Base-by-base conservation (phyloP, 305 asterid genomes). In the Euphrasia arctica region DNA sequence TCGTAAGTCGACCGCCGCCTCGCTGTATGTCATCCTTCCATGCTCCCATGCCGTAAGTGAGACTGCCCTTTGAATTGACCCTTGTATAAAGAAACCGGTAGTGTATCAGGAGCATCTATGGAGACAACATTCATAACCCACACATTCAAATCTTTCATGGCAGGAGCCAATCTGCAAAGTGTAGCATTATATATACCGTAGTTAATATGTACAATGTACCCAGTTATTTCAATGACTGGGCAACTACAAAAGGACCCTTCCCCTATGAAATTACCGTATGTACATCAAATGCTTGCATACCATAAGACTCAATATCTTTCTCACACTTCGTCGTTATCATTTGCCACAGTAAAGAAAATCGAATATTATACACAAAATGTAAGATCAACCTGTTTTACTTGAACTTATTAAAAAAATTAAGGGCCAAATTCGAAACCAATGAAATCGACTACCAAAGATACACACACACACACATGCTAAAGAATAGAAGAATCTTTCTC, bases 101-200 rank as follows among this genome's bases (percentile, higher is more conserved):
- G 83, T 12, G 91, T 84, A 68, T 86, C 95, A 0, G 95, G 89
- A 58, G 87, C 77, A 71, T 86, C 91, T 54, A 86, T 59, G 4
- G 85, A 70, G 64, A 86, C 87, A 18, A 86, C 66, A 63, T 92
- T 92, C 97, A 92, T 82, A 51, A 90, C 96, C 98, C 98, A 92
- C 54, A 92, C 73, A n/a, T 92, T 87, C 95, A 85, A 51, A 14
- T 88, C 95, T 72, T 70, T 86, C 75, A 92, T 9, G 49, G 87
- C 87, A 3, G 87, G 84, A 47, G 87, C 84, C 66, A 82, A 82
- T 72, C 87, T 82, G 76, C 65, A 62, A 58, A 60, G 45, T 36
- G 1, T 39, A 36, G 22, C 0, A 1, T 1, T 6, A 36, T 36
- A 39, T 10, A 39, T 39, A 39, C 9, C 0, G 45, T 39, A 39